Evolutionary conservation across 352 stramenopile genomes (phyloP).

Genomic region (Globisporangium orthogonon): DNA sequence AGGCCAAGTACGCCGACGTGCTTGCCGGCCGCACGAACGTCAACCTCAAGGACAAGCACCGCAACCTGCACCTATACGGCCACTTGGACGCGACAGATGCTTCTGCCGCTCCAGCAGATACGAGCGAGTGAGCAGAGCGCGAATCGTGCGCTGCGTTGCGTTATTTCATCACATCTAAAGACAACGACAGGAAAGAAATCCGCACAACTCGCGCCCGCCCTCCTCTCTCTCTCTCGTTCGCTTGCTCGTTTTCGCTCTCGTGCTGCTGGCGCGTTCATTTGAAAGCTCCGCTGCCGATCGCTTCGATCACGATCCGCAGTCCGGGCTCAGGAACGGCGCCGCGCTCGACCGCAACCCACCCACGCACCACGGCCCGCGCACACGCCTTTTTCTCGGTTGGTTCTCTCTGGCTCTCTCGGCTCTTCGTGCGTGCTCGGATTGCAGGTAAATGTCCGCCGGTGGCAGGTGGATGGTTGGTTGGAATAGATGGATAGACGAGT

Average conservation of each 20-base stretch:
- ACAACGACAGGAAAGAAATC: conserved; percentile 3
- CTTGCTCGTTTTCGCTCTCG: neutral
- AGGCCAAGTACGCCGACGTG: conserved; percentile 36
- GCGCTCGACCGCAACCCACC: neutral
- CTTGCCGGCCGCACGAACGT: conserved; percentile 58
- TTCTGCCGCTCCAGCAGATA: neutral
- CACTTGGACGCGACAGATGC: conserved; percentile 12
- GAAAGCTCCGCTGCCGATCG: neutral
- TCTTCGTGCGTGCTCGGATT: neutral
- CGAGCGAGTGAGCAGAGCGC: neutral
- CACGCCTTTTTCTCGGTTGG: neutral
- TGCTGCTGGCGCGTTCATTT: neutral
- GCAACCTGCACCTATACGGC: conserved; percentile 53
- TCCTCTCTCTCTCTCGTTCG: conserved; percentile 1
- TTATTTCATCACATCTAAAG: conserved; percentile 5
- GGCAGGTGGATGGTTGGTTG: neutral
- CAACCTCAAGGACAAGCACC: conserved; percentile 83
- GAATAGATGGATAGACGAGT: neutral
- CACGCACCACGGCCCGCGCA: neutral
- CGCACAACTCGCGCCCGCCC: conserved; percentile 5
- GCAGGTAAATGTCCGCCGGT: neutral
- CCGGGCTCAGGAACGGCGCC: neutral
- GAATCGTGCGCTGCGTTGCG: neutral
- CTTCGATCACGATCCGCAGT: neutral
- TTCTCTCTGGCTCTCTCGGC: neutral